A percentile compares a stretch with the other conserved stretches of the same genome.
These are phyloP conservation scores for Talaromyces sp. DNA, from an alignment of 2,329 filamentous ascomycete genomes.

Conservation along the genomic window DNA sequence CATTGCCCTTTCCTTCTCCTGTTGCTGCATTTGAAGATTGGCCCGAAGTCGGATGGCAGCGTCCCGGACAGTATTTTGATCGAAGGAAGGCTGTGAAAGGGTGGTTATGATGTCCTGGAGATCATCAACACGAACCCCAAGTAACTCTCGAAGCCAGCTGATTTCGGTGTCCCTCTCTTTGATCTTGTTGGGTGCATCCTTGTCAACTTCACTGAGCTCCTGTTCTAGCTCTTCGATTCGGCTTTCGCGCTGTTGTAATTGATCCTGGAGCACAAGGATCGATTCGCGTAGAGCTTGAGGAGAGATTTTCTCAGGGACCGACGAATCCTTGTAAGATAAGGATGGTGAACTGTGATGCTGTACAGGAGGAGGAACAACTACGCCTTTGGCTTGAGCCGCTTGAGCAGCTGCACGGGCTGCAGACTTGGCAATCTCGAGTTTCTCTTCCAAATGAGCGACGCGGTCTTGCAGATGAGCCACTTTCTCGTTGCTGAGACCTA, in stretches of 20 bases:
- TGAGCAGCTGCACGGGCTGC: conserved; percentile 77
- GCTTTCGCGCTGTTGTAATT: conserved; percentile 87
- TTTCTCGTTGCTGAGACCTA: conserved; percentile 78
- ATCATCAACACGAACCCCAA: conserved; percentile 85
- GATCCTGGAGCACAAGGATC: conserved; percentile 92
- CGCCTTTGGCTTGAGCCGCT: conserved; percentile 59
- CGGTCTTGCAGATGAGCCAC: conserved; percentile 81
- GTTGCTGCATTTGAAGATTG: conserved; percentile 96
- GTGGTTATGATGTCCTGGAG: conserved; percentile 84
- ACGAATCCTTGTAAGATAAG: conserved; percentile 41
- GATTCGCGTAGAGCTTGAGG: conserved; percentile 92
- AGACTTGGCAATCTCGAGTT: conserved; percentile 81
- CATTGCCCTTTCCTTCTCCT: conserved; percentile 82
- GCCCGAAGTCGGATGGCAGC: conserved; percentile 88
- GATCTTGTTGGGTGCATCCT: conserved; percentile 73
- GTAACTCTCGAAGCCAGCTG: conserved; percentile 85
- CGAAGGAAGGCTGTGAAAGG: conserved; percentile 67
- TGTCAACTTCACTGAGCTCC: conserved; percentile 62
- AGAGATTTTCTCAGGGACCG: conserved; percentile 77
- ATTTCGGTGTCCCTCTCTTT: conserved; percentile 93
- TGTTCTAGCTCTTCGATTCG: conserved; percentile 83
- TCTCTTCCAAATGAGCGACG: conserved; percentile 78
- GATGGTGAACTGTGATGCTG: conserved; percentile 46
- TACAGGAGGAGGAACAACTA: conserved; percentile 31
- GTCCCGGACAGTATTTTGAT: conserved; percentile 75